These are phyloP conservation scores for Pseudocercospora musae DNA, from an alignment of 2,329 filamentous ascomycete species.

Conservation along the genomic window DNA sequence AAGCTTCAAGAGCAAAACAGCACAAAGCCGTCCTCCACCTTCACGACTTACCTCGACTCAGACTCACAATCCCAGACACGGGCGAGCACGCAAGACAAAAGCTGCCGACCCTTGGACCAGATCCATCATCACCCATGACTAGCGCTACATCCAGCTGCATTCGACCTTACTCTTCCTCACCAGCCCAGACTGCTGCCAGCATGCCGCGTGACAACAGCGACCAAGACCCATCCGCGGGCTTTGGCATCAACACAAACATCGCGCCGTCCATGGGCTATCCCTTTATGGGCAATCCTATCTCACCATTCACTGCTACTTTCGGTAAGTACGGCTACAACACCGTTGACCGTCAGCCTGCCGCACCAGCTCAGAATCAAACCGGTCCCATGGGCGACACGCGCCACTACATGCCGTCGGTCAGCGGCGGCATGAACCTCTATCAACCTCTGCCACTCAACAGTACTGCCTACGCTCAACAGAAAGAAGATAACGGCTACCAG, in stretches of 20 bases:
- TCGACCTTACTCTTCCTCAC: not conserved
- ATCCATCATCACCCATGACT: not conserved
- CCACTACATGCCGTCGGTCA: not conserved
- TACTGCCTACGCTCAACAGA: not conserved
- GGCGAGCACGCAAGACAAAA: not conserved
- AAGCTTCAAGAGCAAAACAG: conserved; percentile 2
- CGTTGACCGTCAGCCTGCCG: not conserved
- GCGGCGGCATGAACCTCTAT: not conserved
- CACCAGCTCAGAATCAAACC: not conserved
- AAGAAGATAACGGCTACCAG: not conserved
- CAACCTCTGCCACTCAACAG: not conserved
- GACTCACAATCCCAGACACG: conserved; percentile 1
- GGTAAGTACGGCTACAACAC: not conserved
- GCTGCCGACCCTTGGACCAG: not conserved
- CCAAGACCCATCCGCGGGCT: not conserved
- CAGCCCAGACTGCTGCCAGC: not conserved
- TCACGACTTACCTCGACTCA: not conserved
- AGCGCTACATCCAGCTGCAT: not conserved
- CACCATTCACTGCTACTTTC: not conserved
- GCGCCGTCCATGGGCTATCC: not conserved
- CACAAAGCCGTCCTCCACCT: not conserved
- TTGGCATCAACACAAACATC: not conserved
- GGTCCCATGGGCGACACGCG: not conserved
- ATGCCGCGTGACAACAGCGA: not conserved
- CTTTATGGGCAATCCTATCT: not conserved